Base-by-base conservation (phyloP, 371 early-diverging fungal genomes). In the Apophysomyces ossiformis region DNA sequence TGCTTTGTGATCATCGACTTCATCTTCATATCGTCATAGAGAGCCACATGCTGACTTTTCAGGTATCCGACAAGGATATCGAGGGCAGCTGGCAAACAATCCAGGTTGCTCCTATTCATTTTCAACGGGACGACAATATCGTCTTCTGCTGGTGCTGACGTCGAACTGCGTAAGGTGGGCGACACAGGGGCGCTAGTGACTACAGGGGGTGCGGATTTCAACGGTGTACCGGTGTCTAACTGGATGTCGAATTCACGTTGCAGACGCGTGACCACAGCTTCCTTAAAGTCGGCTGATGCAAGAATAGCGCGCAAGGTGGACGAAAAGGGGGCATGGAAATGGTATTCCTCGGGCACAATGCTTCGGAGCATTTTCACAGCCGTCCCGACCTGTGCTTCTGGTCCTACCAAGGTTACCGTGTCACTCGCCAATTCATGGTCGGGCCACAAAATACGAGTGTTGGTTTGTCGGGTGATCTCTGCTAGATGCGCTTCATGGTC, bases 371-470 rank as follows among this genome's bases (percentile, higher is more conserved):
- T 61, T 16, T 77, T 66, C 13, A 70, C 60, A 1, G 81, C 84
- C 4, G 67, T 61, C 0, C 69, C 58, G 36, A 83, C 64, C 43
- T 83, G 78, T 0, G 81, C 75, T 54, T 76, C 81, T 2, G 84
- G 84, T 5, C 81, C 81, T 18, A 81, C 47, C 37, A 83, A 21
- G 0, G 71, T 70, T 8, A 81, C 81, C n/a, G 46, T 63, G 12
- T 76, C 74, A 32, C 63, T 69, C 3, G 78, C 81, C 41, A 79
- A 47, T 63, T 83, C 83, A 21, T 75, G 73, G 56, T 82, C 83
- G 7, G 88, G 86, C 81, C 86, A 88, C 15, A 79, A 63, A 5
- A 88, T 70, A 1, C 75, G 75, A 0, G 85, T 81, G 41, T 84
- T 79, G n/a, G 85, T 84, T 60, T 78, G 76, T 61, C 86, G 81